Evolutionary conservation across 441 rosid species (phyloP).

Genomic region (Erodium chrysanthum): DNA sequence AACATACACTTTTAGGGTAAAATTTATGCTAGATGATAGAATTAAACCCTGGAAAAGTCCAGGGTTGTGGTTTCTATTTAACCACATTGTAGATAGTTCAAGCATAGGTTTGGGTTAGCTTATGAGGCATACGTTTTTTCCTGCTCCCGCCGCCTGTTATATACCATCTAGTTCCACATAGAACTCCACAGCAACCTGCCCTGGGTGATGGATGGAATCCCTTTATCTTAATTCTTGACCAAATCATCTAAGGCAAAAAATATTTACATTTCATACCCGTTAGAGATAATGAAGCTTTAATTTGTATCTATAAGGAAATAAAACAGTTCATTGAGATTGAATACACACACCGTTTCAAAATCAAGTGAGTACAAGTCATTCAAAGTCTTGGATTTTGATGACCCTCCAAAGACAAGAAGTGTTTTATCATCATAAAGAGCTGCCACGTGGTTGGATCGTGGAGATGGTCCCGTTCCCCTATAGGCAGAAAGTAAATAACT

Average conservation of each 20-base stretch:
- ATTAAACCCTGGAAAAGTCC: background rate
- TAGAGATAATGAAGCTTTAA: slow-evolving; percentile 11
- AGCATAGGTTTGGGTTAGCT: slow-evolving; percentile 12
- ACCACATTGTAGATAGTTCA: background rate
- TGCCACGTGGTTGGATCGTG: slow-evolving; percentile 81
- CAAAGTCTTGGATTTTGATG: slow-evolving; percentile 68
- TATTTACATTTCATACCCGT: slow-evolving; percentile 12
- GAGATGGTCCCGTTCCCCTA: slow-evolving; percentile 86
- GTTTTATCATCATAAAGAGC: slow-evolving; percentile 72
- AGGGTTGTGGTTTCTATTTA: background rate
- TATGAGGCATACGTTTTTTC: slow-evolving; percentile 58
- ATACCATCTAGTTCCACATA: slow-evolving; percentile 89
- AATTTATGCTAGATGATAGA: background rate
- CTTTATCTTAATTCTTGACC: slow-evolving; percentile 82
- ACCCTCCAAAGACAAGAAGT: slow-evolving; percentile 78
- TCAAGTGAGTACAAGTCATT: slow-evolving; percentile 88
- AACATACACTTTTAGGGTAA: background rate
- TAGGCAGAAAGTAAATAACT: background rate
- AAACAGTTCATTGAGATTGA: slow-evolving; percentile 10
- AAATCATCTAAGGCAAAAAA: slow-evolving; percentile 61
- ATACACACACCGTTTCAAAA: slow-evolving; percentile 69
- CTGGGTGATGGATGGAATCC: slow-evolving; percentile 95
- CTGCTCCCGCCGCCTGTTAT: slow-evolving; percentile 96
- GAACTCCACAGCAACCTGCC: slow-evolving; percentile 81
- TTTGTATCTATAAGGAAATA: slow-evolving; percentile 7